Evolutionary conservation across 768 basidiomycete genomes (phyloP).

Genomic region (Termitomyces heimii): DNA sequence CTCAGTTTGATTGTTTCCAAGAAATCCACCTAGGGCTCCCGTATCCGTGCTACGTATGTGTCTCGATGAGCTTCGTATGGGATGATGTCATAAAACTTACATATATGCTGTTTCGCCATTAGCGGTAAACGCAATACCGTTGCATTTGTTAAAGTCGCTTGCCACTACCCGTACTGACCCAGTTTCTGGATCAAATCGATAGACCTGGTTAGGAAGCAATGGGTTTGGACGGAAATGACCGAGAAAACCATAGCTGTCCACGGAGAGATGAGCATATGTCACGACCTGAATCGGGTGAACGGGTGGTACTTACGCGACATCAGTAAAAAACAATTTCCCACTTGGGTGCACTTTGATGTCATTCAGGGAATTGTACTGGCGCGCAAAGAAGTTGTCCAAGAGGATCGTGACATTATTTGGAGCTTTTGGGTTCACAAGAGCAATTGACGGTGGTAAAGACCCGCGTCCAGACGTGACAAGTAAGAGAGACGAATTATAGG

Average conservation of each 20-base stretch:
- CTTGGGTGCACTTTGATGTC: constrained; percentile 73
- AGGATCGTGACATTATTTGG: constrained; percentile 67
- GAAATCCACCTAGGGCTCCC: constrained; percentile 37
- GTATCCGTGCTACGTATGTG: constrained; percentile 39
- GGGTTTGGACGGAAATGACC: constrained; percentile 63
- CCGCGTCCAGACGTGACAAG: constrained; percentile 66
- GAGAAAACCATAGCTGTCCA: constrained; percentile 54
- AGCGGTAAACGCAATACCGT: constrained; percentile 69
- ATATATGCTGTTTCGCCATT: constrained; percentile 64
- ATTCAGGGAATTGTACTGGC: constrained; percentile 80
- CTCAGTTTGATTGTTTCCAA: constrained; percentile 46
- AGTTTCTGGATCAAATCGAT: constrained; percentile 65
- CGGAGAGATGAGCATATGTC: background rate
- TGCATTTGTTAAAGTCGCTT: constrained; percentile 63
- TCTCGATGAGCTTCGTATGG: background rate
- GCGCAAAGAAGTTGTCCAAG: constrained; percentile 73
- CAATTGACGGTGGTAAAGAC: constrained; percentile 52
- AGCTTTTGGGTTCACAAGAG: constrained; percentile 54
- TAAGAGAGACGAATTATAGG: constrained; percentile 51
- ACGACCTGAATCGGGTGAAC: background rate
- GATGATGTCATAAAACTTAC: constrained; percentile 21
- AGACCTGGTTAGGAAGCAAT: constrained; percentile 68
- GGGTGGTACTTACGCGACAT: constrained; percentile 43
- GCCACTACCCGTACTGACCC: constrained; percentile 66
- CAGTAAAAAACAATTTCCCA: constrained; percentile 71